Percentiles rank a stretch among this genome's conserved stretches.
Conservation (phyloP, 352 stramenopile genomes). For the Thalassiosira sp. region DNA sequence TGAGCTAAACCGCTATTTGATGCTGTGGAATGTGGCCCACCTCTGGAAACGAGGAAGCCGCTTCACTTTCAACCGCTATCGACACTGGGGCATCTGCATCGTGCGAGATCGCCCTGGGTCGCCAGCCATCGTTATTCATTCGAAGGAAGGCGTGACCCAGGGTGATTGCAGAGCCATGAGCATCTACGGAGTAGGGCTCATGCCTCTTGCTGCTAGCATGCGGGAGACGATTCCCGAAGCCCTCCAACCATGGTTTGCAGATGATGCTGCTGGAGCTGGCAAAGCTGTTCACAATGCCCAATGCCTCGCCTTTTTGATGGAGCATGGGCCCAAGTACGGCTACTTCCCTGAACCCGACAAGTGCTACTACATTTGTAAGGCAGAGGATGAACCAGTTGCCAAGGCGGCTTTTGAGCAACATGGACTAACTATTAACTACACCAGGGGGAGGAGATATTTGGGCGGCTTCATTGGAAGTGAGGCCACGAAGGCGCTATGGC, state of each 20-base stretch:
- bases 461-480: conserved; percentile 23
- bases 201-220: too few species aligned
- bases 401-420: background rate
- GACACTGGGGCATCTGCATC: background rate
- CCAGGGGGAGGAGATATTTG: conserved; percentile 20
- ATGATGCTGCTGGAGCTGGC: background rate
- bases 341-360: background rate
- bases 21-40: background rate
- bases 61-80: background rate
- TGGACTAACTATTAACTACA: conserved; percentile 17
- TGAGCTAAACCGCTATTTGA: background rate
- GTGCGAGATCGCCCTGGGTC: background rate
- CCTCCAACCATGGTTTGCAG: background rate
- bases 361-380: conserved; percentile 6
- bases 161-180: background rate
- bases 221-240: background rate
- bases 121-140: background rate
- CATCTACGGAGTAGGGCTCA: background rate
- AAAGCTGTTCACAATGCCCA: background rate
- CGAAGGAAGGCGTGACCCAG: background rate
- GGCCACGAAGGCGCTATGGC: conserved; percentile 11
- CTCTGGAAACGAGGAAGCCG: background rate
- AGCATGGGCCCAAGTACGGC: background rate
- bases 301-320: background rate
- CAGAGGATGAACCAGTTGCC: conserved; percentile 9